A percentile compares a stretch with the other conserved stretches of the same genome.
phyloP scores from a whole-genome alignment of 2,329 filamentous ascomycete species.

The Alternaria novae-zelandiae region DNA sequence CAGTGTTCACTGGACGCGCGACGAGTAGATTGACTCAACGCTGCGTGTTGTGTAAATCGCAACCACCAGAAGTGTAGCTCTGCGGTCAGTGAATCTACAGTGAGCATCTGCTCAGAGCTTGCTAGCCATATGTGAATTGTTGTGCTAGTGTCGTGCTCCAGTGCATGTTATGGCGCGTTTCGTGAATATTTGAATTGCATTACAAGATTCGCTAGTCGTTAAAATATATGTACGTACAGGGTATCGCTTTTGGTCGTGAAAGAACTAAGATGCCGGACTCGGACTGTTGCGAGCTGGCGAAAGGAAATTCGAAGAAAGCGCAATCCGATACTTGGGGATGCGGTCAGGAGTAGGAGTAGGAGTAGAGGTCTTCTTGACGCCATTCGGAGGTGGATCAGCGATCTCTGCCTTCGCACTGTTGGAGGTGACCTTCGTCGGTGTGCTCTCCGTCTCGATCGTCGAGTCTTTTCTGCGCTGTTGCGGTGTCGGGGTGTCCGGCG shows the following conservation, averaged over 20 bases:
- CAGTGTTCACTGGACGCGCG: no score
- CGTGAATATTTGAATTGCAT: not conserved
- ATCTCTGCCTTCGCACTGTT: not conserved
- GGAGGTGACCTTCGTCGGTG: constrained; percentile 11
- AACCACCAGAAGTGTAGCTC: no score
- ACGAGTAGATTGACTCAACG: no score
- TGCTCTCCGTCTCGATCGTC: not conserved
- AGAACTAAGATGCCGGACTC: not conserved
- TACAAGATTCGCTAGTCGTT: not conserved
- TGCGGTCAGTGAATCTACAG: no score
- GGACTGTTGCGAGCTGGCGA: constrained; percentile 17
- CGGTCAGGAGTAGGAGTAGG: constrained; percentile 11
- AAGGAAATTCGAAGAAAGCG: constrained; percentile 36
- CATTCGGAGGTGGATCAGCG: not conserved
- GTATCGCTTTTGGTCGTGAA: constrained; percentile 2
- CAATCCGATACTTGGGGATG: constrained; percentile 42
- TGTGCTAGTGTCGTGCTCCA: not conserved
- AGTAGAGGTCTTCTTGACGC: not conserved
- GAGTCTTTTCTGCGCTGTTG: constrained; percentile 25
- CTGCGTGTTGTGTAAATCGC: no score
- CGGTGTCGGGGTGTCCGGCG: constrained; percentile 29
- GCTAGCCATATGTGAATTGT: no score
- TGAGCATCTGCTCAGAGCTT: no score
- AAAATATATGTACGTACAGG: not conserved
- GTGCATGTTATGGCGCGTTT: not conserved